Evolutionary conservation across 176 grass and related monocot species (phyloP), one percentile per base, ranked within the genome.

Genomic region (Carex littledalei): DNA sequence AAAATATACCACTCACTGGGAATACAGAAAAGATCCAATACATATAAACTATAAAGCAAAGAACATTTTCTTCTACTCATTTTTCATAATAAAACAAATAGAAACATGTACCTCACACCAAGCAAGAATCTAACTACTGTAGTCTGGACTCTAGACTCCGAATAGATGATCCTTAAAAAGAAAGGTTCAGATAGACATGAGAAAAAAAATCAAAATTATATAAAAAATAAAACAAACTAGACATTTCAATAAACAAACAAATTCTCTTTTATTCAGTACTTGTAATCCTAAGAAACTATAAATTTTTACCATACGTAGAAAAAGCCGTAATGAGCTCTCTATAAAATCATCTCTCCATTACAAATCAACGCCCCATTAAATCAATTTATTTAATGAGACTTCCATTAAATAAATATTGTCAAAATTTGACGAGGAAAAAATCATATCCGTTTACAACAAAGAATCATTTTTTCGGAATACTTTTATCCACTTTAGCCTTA

Each of bases 401-500:
- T 63, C 6, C 0, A 18, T 37, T 60, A 60, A 81, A 81, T 81
- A 10, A 80, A 20, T 81, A 47, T 61, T 6, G 62, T 15, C 50
- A 32, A 78, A 78, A 29, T 31, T 77, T n/a, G 45, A 75, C 24
- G 10, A 75, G 21, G 71, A 65, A 82, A 82, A 32, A 82, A 82
- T 82, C 80, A 34, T 26, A 83, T 49, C 80, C 21, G 3, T 49
- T 31, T 67, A 52, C 47, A 12, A 49, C 18, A 68, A 78, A 78
- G 21, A 53, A 76, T 53, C 45, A 83, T 55, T 50, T 83, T 83
- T 83, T 68, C 11, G 10, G 56, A 31, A 34, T 53, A 50, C 43
- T 83, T 43, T 97, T 97, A 85, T 97, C 94, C 82, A 94, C 89
- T 91, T 97, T 97, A 3, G 94, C 91, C 63, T 92, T 97, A 87